Conservation (phyloP, 768 basidiomycete species). For the Russula compacta region DNA sequence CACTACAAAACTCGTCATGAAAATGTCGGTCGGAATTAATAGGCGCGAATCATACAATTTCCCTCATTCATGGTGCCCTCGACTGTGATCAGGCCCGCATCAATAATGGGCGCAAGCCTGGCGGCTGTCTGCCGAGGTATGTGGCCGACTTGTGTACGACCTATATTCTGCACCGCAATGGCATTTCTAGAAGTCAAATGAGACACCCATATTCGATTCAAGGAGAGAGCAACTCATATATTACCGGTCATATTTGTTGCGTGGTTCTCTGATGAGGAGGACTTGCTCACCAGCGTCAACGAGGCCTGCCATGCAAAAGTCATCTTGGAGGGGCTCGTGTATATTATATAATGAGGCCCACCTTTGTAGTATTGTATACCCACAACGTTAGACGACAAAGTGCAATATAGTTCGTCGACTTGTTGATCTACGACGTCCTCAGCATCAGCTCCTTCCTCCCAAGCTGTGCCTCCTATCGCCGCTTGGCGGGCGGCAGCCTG, state of each 20-base stretch:
- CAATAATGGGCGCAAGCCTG: constrained; percentile 64
- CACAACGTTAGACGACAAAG: constrained; percentile 53
- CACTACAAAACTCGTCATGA: constrained; percentile 27
- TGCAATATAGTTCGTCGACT: constrained; percentile 61
- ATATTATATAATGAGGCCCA: constrained; percentile 20
- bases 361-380: constrained; percentile 81
- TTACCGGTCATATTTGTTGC: constrained; percentile 60
- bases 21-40: neutral
- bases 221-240: neutral
- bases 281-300: constrained; percentile 79
- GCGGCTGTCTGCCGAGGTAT: constrained; percentile 50
- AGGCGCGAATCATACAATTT: constrained; percentile 39
- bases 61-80: constrained; percentile 68
- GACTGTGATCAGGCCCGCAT: constrained; percentile 49
- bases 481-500: constrained; percentile 16
- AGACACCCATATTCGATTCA: neutral
- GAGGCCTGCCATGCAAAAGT: constrained; percentile 39
- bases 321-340: neutral
- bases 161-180: constrained; percentile 75
- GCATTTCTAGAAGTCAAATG: constrained; percentile 44
- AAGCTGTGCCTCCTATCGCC: constrained; percentile 10
- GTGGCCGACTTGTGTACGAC: constrained; percentile 70
- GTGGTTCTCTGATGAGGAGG: constrained; percentile 52
- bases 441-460: constrained; percentile 18
- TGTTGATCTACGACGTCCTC: constrained; percentile 14